A percentile compares a stretch with the other conserved stretches of the same genome.
phyloP scores from a whole-genome alignment of 768 basidiomycete genomes.

The Mycena venus region DNA sequence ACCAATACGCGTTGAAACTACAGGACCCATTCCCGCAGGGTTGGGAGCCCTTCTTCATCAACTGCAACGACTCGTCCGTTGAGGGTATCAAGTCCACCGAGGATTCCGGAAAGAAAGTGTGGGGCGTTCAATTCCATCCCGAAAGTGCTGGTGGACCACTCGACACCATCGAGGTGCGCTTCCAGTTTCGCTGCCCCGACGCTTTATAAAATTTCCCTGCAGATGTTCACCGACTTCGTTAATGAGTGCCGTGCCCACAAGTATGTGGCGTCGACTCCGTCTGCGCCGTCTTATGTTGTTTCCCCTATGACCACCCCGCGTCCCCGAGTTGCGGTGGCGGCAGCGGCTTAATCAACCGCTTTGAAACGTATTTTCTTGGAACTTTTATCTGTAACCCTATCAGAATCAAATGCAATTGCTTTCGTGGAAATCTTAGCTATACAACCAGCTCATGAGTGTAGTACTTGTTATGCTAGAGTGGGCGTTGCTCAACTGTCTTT shows the following conservation, averaged over 20 bases:
- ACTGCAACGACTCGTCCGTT: conserved; percentile 98
- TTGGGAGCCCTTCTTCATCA: conserved; percentile 99
- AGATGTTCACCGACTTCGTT: conserved; percentile 97
- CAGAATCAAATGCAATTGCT: neutral
- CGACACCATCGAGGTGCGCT: conserved; percentile 93
- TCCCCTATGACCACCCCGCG: conserved; percentile 39
- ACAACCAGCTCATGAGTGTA: too few relatives aligned
- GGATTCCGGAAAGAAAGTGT: conserved; percentile 90
- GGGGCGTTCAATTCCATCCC: conserved; percentile 99
- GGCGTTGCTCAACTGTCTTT: too few relatives aligned
- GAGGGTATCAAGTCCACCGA: conserved; percentile 97
- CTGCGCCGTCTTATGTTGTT: conserved; percentile 35
- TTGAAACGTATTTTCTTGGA: neutral
- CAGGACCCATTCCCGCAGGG: conserved; percentile 96
- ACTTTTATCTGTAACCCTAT: neutral
- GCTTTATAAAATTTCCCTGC: neutral
- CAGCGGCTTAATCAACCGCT: conserved; percentile 37
- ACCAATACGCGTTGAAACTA: conserved; percentile 96
- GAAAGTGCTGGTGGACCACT: conserved; percentile 98
- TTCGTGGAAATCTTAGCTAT: neutral
- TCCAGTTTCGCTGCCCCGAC: neutral
- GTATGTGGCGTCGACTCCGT: conserved; percentile 43
- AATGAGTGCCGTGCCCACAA: conserved; percentile 79
- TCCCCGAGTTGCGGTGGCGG: conserved; percentile 45
- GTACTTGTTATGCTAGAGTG: too few relatives aligned